Evolutionary conservation across 1,139 yeast species (phyloP), one percentile per base, ranked within the genome.

Genomic region (Hanseniaspora uvarum): DNA sequence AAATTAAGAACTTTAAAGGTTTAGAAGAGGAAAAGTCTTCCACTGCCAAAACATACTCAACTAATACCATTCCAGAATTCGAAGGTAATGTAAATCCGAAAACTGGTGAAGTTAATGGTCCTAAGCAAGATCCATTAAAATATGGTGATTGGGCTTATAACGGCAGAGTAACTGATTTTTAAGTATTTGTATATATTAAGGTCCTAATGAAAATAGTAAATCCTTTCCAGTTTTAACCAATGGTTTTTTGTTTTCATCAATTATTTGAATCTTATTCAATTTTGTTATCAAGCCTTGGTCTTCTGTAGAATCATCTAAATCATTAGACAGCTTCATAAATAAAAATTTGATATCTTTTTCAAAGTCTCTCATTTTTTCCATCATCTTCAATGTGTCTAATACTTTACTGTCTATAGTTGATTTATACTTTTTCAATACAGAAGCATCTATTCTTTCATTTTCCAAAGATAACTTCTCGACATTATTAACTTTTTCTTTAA

Each of bases 61-160:
- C 82, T 66, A 80, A 83, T 67, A 83, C 88, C 4, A 82, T 87
- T 55, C 95, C 96, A 0, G 99, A 94, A 62, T 92, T 92, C 64
- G 96, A 89, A 68, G 99, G 99, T 1, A 92, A 89, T 57, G 80
- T 77, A 36, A 92, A 92, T 64, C 99, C 99, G 0, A 76, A 74
- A 56, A 89, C 97, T 0, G 98, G 98, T 1, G 99, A 94, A 68
- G 74, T 83, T 33, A 96, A 96, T 41, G 99, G 98, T 0, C 99
- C 99, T n/a, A 94, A 94, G 64, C 97, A 92, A 67, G 97, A 94
- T 63, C 99, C 99, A 0, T 73, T 87, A 60, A 80, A 81, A 62
- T 95, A 87, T 64, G 92, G 89, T 44, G 99, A 94, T 62, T 94
- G 95, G 79, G 81, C 96, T 4, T 94, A 83, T 66, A 89, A 92